Evolutionary conservation across 352 stramenopile genomes (phyloP).

Genomic region (Pythium phragmiticola): DNA sequence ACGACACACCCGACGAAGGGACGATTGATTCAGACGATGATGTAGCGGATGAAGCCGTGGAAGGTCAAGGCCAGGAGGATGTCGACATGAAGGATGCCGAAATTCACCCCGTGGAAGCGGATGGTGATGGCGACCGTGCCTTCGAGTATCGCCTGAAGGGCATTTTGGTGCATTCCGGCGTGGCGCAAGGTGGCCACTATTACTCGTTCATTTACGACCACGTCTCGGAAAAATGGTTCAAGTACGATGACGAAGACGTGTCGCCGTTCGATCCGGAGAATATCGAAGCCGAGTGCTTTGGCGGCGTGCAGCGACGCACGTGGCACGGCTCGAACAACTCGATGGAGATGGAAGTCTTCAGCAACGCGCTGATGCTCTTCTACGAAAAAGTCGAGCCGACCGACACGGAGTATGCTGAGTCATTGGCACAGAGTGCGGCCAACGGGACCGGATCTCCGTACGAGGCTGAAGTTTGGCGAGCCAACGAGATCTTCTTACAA

Average conservation of each 20-base stretch:
- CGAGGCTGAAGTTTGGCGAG: conserved; percentile 90
- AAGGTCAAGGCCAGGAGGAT: conserved; percentile 9
- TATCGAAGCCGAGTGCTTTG: conserved; percentile 98
- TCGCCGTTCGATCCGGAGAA: conserved; percentile 95
- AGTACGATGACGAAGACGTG: conserved; percentile 99
- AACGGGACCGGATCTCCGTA: conserved; percentile 61
- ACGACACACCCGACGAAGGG: neutral
- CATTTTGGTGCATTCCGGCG: conserved; percentile 97
- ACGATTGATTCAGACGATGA: conserved; percentile 14
- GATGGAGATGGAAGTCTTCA: conserved; percentile 98
- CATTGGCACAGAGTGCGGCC: conserved; percentile 27
- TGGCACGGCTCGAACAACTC: conserved; percentile 95
- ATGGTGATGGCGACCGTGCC: conserved; percentile 72
- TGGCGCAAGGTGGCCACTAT: conserved; percentile 99
- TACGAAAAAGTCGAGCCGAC: conserved; percentile 95
- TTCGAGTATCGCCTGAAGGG: conserved; percentile 98
- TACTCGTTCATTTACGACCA: conserved; percentile 94
- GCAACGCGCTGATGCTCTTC: conserved; percentile 99
- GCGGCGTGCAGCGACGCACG: conserved; percentile 91
- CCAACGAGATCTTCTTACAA: conserved; percentile 93
- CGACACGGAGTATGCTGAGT: conserved; percentile 34
- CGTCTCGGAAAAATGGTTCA: conserved; percentile 95
- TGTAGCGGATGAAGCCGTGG: conserved; percentile 2
- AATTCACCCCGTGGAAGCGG: conserved; percentile 21
- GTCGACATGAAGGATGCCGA: conserved; percentile 21